These are phyloP conservation scores for Phytopythium litorale DNA, from an alignment of 352 stramenopile species.

Conservation along the genomic window DNA sequence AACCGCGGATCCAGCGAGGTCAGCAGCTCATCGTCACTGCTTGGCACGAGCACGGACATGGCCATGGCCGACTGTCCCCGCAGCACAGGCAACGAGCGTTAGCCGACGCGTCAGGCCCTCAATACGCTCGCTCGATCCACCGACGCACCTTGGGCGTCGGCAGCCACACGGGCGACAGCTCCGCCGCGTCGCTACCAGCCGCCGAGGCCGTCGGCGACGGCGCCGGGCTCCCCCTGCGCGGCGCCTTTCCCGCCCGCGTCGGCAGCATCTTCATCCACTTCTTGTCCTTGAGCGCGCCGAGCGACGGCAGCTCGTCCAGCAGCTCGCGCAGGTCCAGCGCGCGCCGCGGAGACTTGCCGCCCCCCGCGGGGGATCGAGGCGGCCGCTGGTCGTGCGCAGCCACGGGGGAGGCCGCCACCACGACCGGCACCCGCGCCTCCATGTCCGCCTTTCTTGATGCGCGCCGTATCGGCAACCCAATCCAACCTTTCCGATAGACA, in stretches of 20 bases:
- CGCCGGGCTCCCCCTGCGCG: slow-evolving; percentile 7
- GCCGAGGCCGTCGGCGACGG: slow-evolving; percentile 6
- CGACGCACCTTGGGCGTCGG: slow-evolving; percentile 29
- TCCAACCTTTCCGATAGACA: not conserved
- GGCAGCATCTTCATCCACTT: slow-evolving; percentile 63
- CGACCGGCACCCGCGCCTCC: slow-evolving; percentile 10
- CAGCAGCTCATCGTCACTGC: slow-evolving; percentile 63
- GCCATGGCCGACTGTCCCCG: slow-evolving; percentile 21
- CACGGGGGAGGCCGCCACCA: not conserved
- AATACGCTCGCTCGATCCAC: not conserved
- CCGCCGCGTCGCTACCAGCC: slow-evolving; percentile 16
- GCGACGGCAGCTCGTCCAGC: slow-evolving; percentile 57
- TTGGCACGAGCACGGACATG: slow-evolving; percentile 65
- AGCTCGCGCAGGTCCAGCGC: slow-evolving; percentile 49
- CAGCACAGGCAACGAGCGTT: not conserved
- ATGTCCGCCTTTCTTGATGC: slow-evolving; percentile 5
- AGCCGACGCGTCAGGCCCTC: not conserved
- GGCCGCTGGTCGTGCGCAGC: slow-evolving; percentile 9
- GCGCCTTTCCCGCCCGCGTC: slow-evolving; percentile 23
- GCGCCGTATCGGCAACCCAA: too few relatives aligned
- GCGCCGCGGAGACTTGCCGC: slow-evolving; percentile 13
- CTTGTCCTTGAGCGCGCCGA: slow-evolving; percentile 50
- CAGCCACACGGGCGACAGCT: slow-evolving; percentile 27
- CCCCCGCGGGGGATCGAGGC: slow-evolving; percentile 13
- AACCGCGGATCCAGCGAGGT: slow-evolving; percentile 67